Evolutionary conservation across 2,329 filamentous ascomycete species (phyloP).

Genomic region (Plenodomus biglobosus): DNA sequence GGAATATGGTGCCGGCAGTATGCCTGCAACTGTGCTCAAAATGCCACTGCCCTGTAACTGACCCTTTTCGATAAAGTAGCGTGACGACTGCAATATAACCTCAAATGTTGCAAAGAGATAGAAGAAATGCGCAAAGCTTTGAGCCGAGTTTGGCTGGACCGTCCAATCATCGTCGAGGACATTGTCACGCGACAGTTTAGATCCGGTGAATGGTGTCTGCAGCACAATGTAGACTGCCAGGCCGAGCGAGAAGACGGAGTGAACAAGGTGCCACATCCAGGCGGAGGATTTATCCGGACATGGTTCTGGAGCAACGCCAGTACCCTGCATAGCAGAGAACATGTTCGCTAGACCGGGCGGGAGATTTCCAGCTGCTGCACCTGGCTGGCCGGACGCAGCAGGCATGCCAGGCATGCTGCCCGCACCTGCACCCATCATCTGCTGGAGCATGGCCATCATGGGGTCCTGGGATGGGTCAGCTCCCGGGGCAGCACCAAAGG

Average conservation of each 20-base stretch:
- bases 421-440: constrained; percentile 61
- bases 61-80: constrained; percentile 69
- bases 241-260: constrained; percentile 69
- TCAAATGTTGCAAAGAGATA: constrained; percentile 80
- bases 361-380: constrained; percentile 35
- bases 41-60: constrained; percentile 61
- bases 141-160: constrained; percentile 39
- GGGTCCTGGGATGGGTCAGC: constrained; percentile 56
- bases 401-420: constrained; percentile 41
- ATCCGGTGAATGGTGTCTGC: constrained; percentile 68
- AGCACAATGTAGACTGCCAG: constrained; percentile 72
- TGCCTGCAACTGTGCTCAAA: constrained; percentile 63
- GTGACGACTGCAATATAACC: constrained; percentile 68
- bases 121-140: constrained; percentile 62
- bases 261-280: constrained; percentile 70
- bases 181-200: constrained; percentile 57
- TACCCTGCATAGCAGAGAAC: constrained; percentile 50
- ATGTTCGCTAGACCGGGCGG: constrained; percentile 49
- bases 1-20: constrained; percentile 66
- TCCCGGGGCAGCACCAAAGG: constrained; percentile 22
- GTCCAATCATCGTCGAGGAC: constrained; percentile 35
- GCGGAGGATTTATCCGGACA: constrained; percentile 48
- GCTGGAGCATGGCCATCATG: constrained; percentile 74
- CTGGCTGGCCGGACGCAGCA: constrained; percentile 27
- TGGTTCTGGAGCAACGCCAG: constrained; percentile 34